Percentiles rank a stretch among this genome's conserved stretches.
Conservation (phyloP, 2,329 filamentous ascomycete genomes). For the Diaporthe sp. region DNA sequence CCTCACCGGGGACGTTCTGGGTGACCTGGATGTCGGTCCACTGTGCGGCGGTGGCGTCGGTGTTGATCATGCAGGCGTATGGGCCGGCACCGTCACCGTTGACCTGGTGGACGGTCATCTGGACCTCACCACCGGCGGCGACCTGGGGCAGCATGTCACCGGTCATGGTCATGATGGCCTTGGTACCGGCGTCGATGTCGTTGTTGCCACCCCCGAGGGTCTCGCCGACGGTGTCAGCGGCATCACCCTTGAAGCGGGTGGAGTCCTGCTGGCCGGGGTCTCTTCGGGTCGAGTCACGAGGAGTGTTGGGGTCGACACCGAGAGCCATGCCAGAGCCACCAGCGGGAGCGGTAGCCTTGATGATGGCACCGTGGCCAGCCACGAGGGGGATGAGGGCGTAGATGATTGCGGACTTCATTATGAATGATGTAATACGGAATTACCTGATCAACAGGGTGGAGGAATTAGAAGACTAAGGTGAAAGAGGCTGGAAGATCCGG, state of each 20-base stretch:
- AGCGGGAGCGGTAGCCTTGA: constrained; percentile 65
- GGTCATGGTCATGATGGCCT: constrained; percentile 66
- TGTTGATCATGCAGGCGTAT: constrained; percentile 73
- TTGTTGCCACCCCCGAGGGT: constrained; percentile 64
- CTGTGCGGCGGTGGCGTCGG: constrained; percentile 64
- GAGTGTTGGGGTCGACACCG: constrained; percentile 63
- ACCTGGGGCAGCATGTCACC: constrained; percentile 69
- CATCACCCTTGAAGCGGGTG: constrained; percentile 63
- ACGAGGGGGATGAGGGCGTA: constrained; percentile 62
- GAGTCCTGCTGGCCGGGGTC: constrained; percentile 72
- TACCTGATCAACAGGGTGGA: constrained; percentile 26
- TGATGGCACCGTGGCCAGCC: constrained; percentile 70
- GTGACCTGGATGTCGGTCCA: constrained; percentile 67
- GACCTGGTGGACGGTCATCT: constrained; percentile 75
- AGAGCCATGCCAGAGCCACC: constrained; percentile 66
- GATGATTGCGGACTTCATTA: constrained; percentile 36
- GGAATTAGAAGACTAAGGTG: constrained; percentile 3
- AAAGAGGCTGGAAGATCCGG: background rate
- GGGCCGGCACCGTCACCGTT: constrained; percentile 75
- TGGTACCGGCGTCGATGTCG: constrained; percentile 65
- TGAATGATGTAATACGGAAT: constrained; percentile 15
- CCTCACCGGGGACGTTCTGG: constrained; percentile 61
- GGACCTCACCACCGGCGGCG: constrained; percentile 63
- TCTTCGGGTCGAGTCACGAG: constrained; percentile 69
- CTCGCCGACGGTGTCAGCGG: constrained; percentile 49